Conservation (phyloP, 139 green algal genomes). For the Gonium pectorale region DNA sequence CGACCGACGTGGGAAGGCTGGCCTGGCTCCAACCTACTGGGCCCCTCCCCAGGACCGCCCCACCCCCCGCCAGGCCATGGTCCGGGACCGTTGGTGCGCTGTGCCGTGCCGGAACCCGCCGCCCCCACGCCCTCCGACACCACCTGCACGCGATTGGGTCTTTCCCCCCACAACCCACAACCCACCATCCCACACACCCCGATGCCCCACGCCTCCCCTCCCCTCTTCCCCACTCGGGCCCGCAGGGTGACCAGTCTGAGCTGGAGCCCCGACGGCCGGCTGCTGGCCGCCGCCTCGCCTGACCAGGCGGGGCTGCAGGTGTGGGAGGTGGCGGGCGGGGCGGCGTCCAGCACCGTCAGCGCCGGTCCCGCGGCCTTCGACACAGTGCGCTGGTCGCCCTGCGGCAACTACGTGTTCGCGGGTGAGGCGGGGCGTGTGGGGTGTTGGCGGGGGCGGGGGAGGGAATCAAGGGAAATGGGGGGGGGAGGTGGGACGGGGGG, state of each 20-base stretch:
- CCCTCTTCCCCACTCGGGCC: background rate
- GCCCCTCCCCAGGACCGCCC: too few relatives aligned
- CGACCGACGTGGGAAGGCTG: too few relatives aligned
- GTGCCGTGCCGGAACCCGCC: background rate
- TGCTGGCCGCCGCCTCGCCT: constrained; percentile 61
- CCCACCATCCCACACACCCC: too few relatives aligned
- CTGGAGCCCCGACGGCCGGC: constrained; percentile 63
- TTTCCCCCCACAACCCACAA: too few relatives aligned
- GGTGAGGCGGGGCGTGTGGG: constrained; percentile 34
- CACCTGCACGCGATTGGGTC: background rate
- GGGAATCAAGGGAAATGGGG: too few relatives aligned
- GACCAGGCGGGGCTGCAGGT: constrained; percentile 59
- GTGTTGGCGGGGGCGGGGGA: background rate
- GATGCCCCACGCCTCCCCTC: background rate
- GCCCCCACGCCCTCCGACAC: background rate
- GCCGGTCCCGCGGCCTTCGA: constrained; percentile 40
- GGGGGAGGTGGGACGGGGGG: background rate
- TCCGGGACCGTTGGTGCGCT: too few relatives aligned
- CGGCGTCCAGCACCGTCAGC: constrained; percentile 7
- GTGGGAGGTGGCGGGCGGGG: constrained; percentile 61
- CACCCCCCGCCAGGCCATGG: too few relatives aligned
- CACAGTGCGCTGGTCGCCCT: constrained; percentile 65
- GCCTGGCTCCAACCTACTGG: too few relatives aligned
- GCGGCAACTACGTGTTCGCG: constrained; percentile 67
- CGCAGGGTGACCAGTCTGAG: constrained; percentile 54